Evolutionary conservation across 2,329 filamentous ascomycete genomes (phyloP).

Genomic region (Botrytis fabae): DNA sequence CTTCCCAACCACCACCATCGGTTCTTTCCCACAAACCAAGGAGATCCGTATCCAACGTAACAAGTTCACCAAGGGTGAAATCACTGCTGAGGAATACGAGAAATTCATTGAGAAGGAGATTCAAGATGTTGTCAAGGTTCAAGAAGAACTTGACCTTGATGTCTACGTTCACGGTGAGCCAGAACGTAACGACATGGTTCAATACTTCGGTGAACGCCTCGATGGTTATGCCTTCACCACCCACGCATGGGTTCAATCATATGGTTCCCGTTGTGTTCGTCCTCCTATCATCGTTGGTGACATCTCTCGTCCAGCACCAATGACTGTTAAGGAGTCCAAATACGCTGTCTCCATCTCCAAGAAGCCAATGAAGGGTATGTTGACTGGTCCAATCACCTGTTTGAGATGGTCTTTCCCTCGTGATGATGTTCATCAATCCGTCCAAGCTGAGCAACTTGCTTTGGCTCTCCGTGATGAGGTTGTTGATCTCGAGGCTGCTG

Average conservation of each 20-base stretch:
- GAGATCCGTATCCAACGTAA: constrained; percentile 96
- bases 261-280: constrained; percentile 97
- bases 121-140: constrained; percentile 88
- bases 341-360: constrained; percentile 94
- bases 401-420: constrained; percentile 99
- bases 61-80: constrained; percentile 99
- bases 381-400: constrained; percentile 98
- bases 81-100: constrained; percentile 89
- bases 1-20: constrained; percentile 99
- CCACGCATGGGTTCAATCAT: constrained; percentile 97
- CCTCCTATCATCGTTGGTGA: constrained; percentile 98
- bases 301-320: constrained; percentile 92
- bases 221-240: constrained; percentile 98
- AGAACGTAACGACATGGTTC: constrained; percentile 99
- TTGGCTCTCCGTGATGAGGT: constrained; percentile 98
- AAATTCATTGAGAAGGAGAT: constrained; percentile 99
- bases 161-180: constrained; percentile 98
- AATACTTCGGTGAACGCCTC: constrained; percentile 98
- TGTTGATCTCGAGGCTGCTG: constrained; percentile 93
- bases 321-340: constrained; percentile 99
- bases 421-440: constrained; percentile 98
- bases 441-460: constrained; percentile 98
- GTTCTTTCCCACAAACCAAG: constrained; percentile 99
- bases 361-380: constrained; percentile 99
- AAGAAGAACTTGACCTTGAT: constrained; percentile 96